Evolutionary conservation across 306 rosid genomes (phyloP).

Genomic region (Vigna reflexopilosa): DNA sequence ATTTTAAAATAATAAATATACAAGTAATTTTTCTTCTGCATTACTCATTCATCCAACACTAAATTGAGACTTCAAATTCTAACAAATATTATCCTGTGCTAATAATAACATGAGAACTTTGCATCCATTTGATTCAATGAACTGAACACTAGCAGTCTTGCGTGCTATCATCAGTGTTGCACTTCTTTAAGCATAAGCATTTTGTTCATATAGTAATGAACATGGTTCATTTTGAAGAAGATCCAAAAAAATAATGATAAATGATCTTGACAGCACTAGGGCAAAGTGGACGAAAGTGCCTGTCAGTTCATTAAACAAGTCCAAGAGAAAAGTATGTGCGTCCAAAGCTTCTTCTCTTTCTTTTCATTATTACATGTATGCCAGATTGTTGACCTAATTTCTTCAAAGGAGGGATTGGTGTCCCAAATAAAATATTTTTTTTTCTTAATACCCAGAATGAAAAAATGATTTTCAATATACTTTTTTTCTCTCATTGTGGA

Average conservation of each 20-base stretch:
- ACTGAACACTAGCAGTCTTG: background rate
- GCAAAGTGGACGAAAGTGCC: conserved; percentile 8
- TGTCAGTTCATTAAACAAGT: background rate
- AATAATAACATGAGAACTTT: background rate
- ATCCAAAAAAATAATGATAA: background rate
- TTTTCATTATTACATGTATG: background rate
- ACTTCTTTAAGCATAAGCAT: background rate
- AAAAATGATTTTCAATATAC: too few species aligned
- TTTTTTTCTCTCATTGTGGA: too few species aligned
- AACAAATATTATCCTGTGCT: background rate
- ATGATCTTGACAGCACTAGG: conserved; percentile 1
- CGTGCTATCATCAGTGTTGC: background rate
- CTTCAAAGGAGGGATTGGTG: background rate
- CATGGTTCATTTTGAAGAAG: background rate
- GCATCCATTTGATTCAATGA: background rate
- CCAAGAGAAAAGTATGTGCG: background rate
- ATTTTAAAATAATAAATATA: too few species aligned
- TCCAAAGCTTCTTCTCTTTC: background rate
- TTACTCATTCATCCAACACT: too few species aligned
- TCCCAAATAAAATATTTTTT: background rate
- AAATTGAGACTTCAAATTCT: too few species aligned
- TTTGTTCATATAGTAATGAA: background rate
- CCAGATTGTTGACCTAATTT: background rate
- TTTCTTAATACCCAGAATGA: too few species aligned
- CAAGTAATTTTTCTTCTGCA: too few species aligned